Evolutionary conservation across 306 rosid genomes (phyloP), one percentile per base, ranked within the genome.

Genomic region (Glycyrrhiza uralensis): DNA sequence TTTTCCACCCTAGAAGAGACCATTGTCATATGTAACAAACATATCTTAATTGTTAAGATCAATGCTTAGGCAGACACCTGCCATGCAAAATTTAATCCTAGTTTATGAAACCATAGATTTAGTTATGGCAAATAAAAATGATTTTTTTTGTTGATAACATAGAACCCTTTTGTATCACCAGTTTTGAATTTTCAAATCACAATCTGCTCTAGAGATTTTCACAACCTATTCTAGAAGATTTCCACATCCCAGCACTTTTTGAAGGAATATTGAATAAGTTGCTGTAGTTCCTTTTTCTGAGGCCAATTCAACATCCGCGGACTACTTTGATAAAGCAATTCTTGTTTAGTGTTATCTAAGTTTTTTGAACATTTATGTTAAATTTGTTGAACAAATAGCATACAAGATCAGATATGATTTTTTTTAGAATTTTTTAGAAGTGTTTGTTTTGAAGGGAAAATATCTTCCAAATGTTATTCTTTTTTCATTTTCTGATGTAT

Each of bases 1-100:
- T 74, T 76, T 94, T 76, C 91, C 97, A 52, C 79, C 87, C 97
- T 94, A 89, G 19, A 76, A 74, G 45, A 63, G 66, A 69, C 78
- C 78, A 69, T 18, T 54, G 23, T 18, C 29, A 76, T 66, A 68
- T 63, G 61, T 62, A 72, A 70, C 64, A 35, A 47, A 51, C n/a
- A 7, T 45, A 66, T 61, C 71, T 47, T 61, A n/a, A n/a, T n/a
- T n/a, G n/a, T 72, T 44, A 38, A 36, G 73, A 66, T 66, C 65
- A 57, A 39, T 32, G 56, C 17, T 45, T 14, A 44, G 44, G 35
- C 20, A 74, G 59, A 4, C 8, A 55, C 33, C 38, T 49, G 72
- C 26, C 28, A 50, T 24, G 18, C 6, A 55, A 28, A 68, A 20
- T 55, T 32, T 33, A 33, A 8, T 45, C 5, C 60, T 60, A 41